Evolutionary conservation across 2,329 filamentous ascomycete species (phyloP).

Genomic region (Fusarium irregulare): DNA sequence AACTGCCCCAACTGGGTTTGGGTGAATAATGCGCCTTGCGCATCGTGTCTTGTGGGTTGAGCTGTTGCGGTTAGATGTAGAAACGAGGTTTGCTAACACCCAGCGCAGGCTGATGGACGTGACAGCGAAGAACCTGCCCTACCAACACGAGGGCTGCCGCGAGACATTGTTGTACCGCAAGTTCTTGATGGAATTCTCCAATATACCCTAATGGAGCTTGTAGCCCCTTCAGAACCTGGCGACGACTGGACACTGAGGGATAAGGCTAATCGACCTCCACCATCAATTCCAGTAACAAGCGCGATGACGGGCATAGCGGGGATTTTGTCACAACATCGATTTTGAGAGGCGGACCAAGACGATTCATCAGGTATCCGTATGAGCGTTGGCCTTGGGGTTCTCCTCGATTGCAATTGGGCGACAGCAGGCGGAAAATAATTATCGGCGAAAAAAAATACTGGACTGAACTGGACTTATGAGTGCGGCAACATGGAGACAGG

Average conservation of each 20-base stretch:
- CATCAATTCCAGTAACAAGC: conserved; percentile 47
- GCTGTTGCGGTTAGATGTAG: not conserved
- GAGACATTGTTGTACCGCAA: conserved; percentile 59
- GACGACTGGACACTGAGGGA: conserved; percentile 55
- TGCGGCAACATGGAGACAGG: conserved; percentile 26
- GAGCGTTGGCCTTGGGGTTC: conserved; percentile 16
- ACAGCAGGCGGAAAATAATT: conserved; percentile 35
- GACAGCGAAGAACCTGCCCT: conserved; percentile 54
- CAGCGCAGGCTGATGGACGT: conserved; percentile 59
- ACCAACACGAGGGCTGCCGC: conserved; percentile 48
- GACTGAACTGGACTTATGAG: conserved; percentile 11
- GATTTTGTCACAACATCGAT: conserved; percentile 42
- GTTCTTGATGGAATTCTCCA: conserved; percentile 59
- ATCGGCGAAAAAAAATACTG: conserved; percentile 27
- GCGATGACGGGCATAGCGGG: conserved; percentile 45
- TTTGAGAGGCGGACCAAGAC: conserved; percentile 34
- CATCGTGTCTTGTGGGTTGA: conserved; percentile 60
- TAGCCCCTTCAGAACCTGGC: conserved; percentile 52
- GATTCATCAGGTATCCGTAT: conserved; percentile 17
- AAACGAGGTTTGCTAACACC: conserved; percentile 28
- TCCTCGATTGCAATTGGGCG: conserved; percentile 20
- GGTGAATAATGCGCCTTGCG: conserved; percentile 62
- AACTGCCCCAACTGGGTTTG: conserved; percentile 67
- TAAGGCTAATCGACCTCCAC: conserved; percentile 45
- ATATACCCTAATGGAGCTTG: conserved; percentile 61